Conservation (phyloP, 1,139 yeast genomes). For the Taphrina populina region DNA sequence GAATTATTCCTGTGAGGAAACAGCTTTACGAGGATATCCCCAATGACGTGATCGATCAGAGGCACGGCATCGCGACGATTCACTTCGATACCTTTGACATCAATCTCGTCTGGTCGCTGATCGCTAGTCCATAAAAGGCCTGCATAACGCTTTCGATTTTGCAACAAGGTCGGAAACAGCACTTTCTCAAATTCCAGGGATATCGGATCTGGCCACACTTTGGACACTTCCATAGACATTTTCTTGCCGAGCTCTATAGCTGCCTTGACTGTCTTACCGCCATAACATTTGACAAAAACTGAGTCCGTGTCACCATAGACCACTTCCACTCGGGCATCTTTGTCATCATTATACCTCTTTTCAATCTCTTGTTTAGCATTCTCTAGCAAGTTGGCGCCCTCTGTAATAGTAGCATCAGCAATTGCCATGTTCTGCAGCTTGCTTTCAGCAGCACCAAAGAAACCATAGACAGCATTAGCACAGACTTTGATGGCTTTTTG, state of each 20-base stretch:
- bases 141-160: conserved; percentile 30
- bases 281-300: conserved; percentile 13
- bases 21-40: conserved; percentile 22
- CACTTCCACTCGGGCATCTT: conserved; percentile 6
- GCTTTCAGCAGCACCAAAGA: conserved; percentile 24
- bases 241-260: conserved; percentile 28
- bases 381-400: conserved; percentile 23
- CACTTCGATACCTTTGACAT: conserved; percentile 31
- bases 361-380: conserved; percentile 31
- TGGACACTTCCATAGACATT: conserved; percentile 17
- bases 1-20: conserved; percentile 22
- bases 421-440: conserved; percentile 28
- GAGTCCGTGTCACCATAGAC: conserved; percentile 33
- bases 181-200: conserved; percentile 32
- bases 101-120: conserved; percentile 19
- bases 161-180: conserved; percentile 25
- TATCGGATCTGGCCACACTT: conserved; percentile 29
- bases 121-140: conserved; percentile 28
- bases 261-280: conserved; percentile 17
- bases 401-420: conserved; percentile 29
- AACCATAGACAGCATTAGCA: conserved; percentile 33
- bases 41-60: conserved; percentile 21
- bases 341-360: conserved; percentile 9
- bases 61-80: conserved; percentile 34
- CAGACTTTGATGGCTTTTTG: conserved; percentile 31